These are phyloP conservation scores for Mollisiaceae sp. DNA, from an alignment of 2,329 filamentous ascomycete genomes.

Conservation along the genomic window DNA sequence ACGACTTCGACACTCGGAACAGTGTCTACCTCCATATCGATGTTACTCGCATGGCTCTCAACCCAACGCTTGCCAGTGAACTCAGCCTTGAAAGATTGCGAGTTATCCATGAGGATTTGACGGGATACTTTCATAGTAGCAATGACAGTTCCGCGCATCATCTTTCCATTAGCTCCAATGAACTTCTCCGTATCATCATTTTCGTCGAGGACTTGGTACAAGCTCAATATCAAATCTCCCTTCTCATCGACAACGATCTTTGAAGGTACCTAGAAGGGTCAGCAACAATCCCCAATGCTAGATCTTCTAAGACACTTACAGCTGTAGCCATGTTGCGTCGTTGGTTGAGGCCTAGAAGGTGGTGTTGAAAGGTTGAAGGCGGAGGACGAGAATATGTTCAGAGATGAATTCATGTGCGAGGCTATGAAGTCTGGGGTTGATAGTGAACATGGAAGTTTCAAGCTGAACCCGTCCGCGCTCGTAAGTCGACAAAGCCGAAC, in stretches of 20 bases:
- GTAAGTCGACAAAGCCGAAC: too few species aligned
- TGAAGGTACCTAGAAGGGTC: not conserved
- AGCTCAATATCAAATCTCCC: conserved; percentile 6
- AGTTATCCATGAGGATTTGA: conserved; percentile 18
- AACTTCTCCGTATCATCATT: not conserved
- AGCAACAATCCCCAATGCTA: not conserved
- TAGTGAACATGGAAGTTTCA: too few species aligned
- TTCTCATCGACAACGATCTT: conserved; percentile 11
- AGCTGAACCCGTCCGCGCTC: too few species aligned
- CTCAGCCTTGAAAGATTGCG: conserved; percentile 15
- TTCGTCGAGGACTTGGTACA: not conserved
- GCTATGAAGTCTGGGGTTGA: not conserved
- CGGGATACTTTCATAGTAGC: conserved; percentile 22
- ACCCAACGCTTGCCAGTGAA: conserved; percentile 6
- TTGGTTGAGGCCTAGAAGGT: not conserved
- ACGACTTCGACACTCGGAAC: conserved; percentile 25
- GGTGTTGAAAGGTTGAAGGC: not conserved
- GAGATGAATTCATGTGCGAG: not conserved
- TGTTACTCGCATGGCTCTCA: conserved; percentile 7
- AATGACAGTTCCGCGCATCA: conserved; percentile 7
- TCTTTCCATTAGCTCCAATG: not conserved
- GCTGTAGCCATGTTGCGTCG: not conserved
- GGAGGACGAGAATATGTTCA: not conserved
- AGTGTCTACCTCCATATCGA: conserved; percentile 26
- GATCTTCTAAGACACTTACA: not conserved